These are phyloP conservation scores for Herpotrichia juniperi DNA, from an alignment of 2,329 filamentous ascomycete species.

Conservation along the genomic window DNA sequence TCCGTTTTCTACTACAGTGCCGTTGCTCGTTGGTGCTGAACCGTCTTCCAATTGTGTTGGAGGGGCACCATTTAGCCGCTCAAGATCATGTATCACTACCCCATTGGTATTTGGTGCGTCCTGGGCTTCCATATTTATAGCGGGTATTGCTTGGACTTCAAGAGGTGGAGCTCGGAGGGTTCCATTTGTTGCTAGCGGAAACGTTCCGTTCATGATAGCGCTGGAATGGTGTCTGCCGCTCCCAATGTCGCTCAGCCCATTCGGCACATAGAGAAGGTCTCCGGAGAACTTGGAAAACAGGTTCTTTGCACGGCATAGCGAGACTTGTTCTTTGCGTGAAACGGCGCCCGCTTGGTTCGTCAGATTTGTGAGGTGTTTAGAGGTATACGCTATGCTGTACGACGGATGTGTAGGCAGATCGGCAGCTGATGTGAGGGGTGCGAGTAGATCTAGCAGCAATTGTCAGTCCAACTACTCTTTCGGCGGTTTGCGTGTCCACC, in stretches of 20 bases:
- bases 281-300: slow-evolving; percentile 75
- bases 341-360: slow-evolving; percentile 71
- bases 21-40: slow-evolving; percentile 16
- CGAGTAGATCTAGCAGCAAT: slow-evolving; percentile 67
- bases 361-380: slow-evolving; percentile 74
- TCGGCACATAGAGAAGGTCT: slow-evolving; percentile 71
- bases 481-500: slow-evolving; percentile 28
- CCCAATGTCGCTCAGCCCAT: slow-evolving; percentile 57
- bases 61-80: slow-evolving; percentile 21
- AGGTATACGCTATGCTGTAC: slow-evolving; percentile 75
- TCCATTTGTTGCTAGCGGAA: not conserved
- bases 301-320: slow-evolving; percentile 76
- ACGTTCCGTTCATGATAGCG: slow-evolving; percentile 18
- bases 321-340: slow-evolving; percentile 75
- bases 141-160: not conserved
- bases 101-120: slow-evolving; percentile 24
- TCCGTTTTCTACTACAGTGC: slow-evolving; percentile 19
- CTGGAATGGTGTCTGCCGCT: slow-evolving; percentile 28
- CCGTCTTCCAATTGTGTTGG: not conserved
- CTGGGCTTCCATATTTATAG: slow-evolving; percentile 8
- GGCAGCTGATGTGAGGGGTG: slow-evolving; percentile 75
- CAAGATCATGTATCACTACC: slow-evolving; percentile 35
- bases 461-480: slow-evolving; percentile 23
- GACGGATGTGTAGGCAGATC: slow-evolving; percentile 77
- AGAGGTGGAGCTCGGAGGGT: not conserved